Base-by-base conservation (phyloP, 139 green algal species). In the Coccomyxa sp. region DNA sequence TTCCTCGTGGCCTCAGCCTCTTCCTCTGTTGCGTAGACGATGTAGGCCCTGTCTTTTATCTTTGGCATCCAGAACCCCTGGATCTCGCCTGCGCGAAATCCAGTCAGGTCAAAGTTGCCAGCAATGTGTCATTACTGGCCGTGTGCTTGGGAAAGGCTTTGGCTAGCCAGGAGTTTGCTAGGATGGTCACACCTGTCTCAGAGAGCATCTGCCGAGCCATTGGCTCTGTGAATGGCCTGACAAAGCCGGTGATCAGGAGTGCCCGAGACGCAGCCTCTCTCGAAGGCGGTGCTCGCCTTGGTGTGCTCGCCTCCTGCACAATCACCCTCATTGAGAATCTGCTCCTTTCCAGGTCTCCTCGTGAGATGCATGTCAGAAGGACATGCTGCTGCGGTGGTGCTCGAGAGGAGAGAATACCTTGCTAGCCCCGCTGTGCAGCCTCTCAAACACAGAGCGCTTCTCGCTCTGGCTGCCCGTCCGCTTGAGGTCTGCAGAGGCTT, bases 11-110 rank as follows among this genome's bases (percentile, higher is more conserved):
- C 82, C 64, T 89, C 86, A 7, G 91, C 91, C 70, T 92, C 36
- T 54, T 79, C 87, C 58, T 82, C 82, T 22, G 77, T 88, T 18
- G 81, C 83, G 58, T 89, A 93, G 6, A 94, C 75, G 10, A 90
- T 90, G 69, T 90, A 93, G 50, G 85, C 90, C 83, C 92, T 86
- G 35, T 89, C 92, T 86, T 93, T 95, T 64, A 97, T 91, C n/a
- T 34, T 77, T 1, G 90, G 88, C 89, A 97, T 95, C 93, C 93
- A 97, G 79, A 96, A 80, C 27, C 87, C 82, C 33, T 82, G 73
- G 0, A 95, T 68, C 36, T 81, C 85, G 2, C 74, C 74, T 76
- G 71, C 39, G 39, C 22, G 18, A 4, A 64, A 6, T 77, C 6
- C 37, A 77, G 10, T 35, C 6, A 68, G 24, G 70, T 16, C 44